These are phyloP conservation scores for Acer saccharum DNA, from an alignment of 345 rosid genomes.

Conservation along the genomic window DNA sequence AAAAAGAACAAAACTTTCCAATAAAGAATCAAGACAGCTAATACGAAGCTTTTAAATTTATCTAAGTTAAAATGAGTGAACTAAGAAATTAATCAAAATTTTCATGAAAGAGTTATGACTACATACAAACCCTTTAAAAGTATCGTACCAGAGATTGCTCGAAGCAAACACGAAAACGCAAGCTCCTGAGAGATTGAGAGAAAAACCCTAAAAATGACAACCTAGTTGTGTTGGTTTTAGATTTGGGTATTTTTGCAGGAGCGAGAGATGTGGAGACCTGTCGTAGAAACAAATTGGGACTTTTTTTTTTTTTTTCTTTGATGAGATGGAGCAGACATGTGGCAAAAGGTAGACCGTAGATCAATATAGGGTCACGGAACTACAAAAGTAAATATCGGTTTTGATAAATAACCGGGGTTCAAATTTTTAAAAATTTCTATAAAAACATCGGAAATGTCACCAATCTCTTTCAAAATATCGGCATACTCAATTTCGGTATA, in stretches of 20 bases:
- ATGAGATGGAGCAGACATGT: background rate
- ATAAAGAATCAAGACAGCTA: background rate
- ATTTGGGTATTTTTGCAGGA: background rate
- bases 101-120: background rate
- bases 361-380: background rate
- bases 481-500: no score
- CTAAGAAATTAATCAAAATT: background rate
- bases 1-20: background rate
- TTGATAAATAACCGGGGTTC: no score
- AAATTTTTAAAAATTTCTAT: no score
- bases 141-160: slow-evolving; percentile 1
- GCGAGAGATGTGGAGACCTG: background rate
- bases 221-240: background rate
- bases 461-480: no score
- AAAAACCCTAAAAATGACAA: slow-evolving; percentile 32
- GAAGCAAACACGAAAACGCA: background rate
- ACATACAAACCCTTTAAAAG: background rate
- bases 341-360: background rate
- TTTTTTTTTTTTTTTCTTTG: background rate
- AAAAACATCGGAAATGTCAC: no score
- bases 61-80: background rate
- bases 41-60: background rate
- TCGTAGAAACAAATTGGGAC: background rate
- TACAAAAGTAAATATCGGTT: no score
- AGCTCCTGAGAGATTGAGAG: background rate